Percentiles rank a stretch among this genome's conserved stretches.
Conservation (phyloP, 345 rosid species). For the Salix dunnii region DNA sequence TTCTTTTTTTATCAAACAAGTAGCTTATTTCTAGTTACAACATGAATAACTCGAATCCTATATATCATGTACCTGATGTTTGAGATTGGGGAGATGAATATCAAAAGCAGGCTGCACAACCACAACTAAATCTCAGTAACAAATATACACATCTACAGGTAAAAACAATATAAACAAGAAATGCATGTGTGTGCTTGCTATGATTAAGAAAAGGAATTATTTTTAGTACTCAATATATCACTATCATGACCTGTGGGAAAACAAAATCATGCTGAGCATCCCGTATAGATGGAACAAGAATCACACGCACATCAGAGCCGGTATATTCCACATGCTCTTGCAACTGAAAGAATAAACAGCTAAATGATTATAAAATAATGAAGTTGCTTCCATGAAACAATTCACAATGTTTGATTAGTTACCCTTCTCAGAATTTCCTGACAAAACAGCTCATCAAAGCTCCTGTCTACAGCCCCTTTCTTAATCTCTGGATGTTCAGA, state of each 20-base stretch:
- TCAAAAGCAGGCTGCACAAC: conserved; percentile 75
- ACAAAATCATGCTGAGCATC: conserved; percentile 91
- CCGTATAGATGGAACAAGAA: conserved; percentile 74
- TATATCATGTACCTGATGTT: conserved; percentile 53
- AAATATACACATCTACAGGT: background rate
- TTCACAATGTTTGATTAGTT: conserved; percentile 14
- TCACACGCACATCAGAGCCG: conserved; percentile 60
- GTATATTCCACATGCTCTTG: conserved; percentile 73
- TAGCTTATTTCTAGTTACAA: background rate
- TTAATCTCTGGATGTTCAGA: conserved; percentile 80
- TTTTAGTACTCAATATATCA: background rate
- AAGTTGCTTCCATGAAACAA: conserved; percentile 1
- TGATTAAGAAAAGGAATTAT: background rate
- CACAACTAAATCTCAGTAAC: conserved; percentile 5
- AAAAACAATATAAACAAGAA: background rate
- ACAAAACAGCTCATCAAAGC: conserved; percentile 63
- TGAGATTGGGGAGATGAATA: conserved; percentile 41
- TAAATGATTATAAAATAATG: background rate
- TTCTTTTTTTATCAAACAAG: background rate
- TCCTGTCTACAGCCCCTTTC: conserved; percentile 56
- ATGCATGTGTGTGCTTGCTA: background rate
- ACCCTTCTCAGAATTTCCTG: conserved; percentile 68
- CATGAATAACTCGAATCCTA: background rate
- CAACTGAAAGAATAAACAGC: conserved; percentile 46
- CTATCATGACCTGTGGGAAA: conserved; percentile 79